Evolutionary conservation across 2,329 filamentous ascomycete species (phyloP), one percentile per base, ranked within the genome.

Genomic region (Alternaria sp.): DNA sequence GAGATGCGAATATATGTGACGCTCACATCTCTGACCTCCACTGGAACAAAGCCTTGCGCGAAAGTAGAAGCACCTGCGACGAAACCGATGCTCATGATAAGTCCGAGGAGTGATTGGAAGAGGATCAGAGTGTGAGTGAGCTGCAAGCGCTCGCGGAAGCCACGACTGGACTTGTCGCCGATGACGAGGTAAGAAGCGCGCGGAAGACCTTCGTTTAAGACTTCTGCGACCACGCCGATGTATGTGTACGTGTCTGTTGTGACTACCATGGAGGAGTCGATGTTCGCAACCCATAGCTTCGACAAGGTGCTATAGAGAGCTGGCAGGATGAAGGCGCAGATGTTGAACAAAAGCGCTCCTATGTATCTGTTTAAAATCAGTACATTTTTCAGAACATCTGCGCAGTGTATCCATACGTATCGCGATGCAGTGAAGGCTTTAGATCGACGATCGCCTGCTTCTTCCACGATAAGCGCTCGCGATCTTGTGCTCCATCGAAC

Each of bases 151-250:
- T 86, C 82, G 0, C 78, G 62, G 0, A 85, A 74, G 0, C 81
- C 80, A 2, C 89, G 84, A 1, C 85, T 87, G 0, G 86, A 78
- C 26, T 84, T 85, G 76, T 93, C 89, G 8, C 89, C 90, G 60
- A 93, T 92, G 60, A 91, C 85, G 6, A 89, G 82, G 87, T 88
- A 93, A 0, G 89, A 84, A 0, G 89, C 88, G 21, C 90, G 84
- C 0, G 90, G 90, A 0, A 93, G 85, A 0, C 90, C 90, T 74
- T 93, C 90, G 67, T 93, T 93, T 15, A 93, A 77, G 0, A 92
- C 89, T 73, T 93, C 88, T 2, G 86, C 87, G 0, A 92, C 83
- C 0, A 88, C 85, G 20, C 86, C 84, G 63, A 93, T 91, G 75
- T 93, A 93, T 0, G 89, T 92, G 76, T 90, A 92, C 0, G 85